Conservation (phyloP, 345 rosid genomes). For the Populus euphratica region DNA sequence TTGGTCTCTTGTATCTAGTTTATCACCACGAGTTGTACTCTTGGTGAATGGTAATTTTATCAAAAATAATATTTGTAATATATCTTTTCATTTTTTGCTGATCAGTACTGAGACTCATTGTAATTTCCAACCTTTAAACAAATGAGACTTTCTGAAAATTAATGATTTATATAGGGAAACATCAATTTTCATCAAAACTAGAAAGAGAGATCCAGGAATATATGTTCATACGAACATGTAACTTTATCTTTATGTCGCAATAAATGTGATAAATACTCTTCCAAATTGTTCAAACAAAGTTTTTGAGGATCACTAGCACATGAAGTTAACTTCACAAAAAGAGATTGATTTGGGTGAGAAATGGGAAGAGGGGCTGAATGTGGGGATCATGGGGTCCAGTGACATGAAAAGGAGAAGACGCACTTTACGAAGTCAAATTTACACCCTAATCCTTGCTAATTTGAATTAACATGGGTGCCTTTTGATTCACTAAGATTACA, state of each 20-base stretch:
- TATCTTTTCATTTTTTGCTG: no score
- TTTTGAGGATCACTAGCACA: neutral
- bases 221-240: neutral
- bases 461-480: constrained; percentile 7
- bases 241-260: neutral
- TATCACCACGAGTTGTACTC: neutral
- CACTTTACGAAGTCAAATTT: constrained; percentile 30
- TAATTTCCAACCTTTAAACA: no score
- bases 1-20: neutral
- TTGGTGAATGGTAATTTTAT: neutral
- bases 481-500: constrained; percentile 16
- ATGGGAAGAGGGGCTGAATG: constrained; percentile 41
- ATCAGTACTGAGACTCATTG: no score
- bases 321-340: neutral
- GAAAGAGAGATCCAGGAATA: neutral
- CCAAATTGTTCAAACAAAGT: neutral
- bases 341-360: constrained; percentile 25
- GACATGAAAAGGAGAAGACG: constrained; percentile 24
- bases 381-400: constrained; percentile 27
- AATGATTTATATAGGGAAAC: neutral
- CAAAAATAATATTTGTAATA: neutral
- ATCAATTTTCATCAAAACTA: neutral
- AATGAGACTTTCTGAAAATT: neutral
- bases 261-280: neutral
- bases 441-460: constrained; percentile 10